These are phyloP conservation scores for Sporobolomyces roseus DNA, from an alignment of 768 basidiomycete genomes.

Conservation along the genomic window DNA sequence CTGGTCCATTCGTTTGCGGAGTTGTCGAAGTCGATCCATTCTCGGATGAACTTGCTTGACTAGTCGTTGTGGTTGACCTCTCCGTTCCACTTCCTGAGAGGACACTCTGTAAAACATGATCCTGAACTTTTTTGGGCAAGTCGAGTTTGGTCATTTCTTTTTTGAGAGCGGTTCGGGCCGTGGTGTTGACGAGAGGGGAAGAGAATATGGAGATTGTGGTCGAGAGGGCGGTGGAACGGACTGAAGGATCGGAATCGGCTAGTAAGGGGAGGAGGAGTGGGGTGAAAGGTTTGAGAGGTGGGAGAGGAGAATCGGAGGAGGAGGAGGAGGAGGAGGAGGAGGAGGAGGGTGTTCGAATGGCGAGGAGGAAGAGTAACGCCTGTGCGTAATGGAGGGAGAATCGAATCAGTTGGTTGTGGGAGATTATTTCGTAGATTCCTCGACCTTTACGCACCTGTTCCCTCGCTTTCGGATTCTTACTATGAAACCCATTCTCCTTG, in stretches of 20 bases:
- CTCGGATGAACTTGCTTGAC: constrained; percentile 11
- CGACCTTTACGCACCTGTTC: constrained; percentile 86
- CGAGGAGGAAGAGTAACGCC: constrained; percentile 30
- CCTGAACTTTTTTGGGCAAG: constrained; percentile 81
- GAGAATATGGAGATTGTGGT: constrained; percentile 80
- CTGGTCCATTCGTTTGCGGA: background rate
- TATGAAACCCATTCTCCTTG: constrained; percentile 66
- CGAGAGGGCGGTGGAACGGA: constrained; percentile 77
- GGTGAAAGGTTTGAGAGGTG: constrained; percentile 74
- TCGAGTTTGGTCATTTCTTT: constrained; percentile 73
- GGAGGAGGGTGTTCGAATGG: constrained; percentile 11
- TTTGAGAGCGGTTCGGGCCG: constrained; percentile 87
- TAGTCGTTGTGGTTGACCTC: constrained; percentile 10
- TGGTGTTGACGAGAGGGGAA: constrained; percentile 62
- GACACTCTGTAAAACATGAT: constrained; percentile 60
- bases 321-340: background rate
- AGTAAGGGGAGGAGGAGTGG: constrained; percentile 73
- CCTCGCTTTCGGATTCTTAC: constrained; percentile 79
- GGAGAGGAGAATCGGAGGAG: background rate
- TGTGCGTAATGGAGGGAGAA: background rate
- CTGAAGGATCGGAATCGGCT: constrained; percentile 84
- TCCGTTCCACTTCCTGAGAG: constrained; percentile 20
- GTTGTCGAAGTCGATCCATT: background rate
- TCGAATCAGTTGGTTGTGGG: background rate
- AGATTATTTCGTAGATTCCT: constrained; percentile 11